Conservation (phyloP, 805 yeast genomes). For the Wickerhamiella cacticola region DNA sequence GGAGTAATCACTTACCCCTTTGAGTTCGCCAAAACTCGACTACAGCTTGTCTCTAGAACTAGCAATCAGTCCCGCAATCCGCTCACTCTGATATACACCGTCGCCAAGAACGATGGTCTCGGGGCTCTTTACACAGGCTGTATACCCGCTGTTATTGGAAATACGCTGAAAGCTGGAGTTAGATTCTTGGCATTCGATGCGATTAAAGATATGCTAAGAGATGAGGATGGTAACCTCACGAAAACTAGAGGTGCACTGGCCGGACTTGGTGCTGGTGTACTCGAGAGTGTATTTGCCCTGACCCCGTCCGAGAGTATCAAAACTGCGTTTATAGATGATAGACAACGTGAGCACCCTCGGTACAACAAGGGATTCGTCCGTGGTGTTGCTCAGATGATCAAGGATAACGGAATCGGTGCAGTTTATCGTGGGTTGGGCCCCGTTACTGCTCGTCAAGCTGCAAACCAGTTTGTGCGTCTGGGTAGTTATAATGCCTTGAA, state of each 20-base stretch:
- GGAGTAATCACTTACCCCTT: conserved; percentile 89
- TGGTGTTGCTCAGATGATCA: conserved; percentile 53
- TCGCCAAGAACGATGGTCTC: conserved; percentile 68
- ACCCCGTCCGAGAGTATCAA: conserved; percentile 96
- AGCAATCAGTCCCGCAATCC: conserved; percentile 62
- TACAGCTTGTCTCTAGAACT: conserved; percentile 46
- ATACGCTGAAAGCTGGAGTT: conserved; percentile 92
- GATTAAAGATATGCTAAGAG: conserved; percentile 64
- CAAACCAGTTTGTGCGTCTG: conserved; percentile 86
- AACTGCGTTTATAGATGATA: conserved; percentile 91
- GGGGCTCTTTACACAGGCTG: conserved; percentile 82
- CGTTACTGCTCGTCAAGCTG: conserved; percentile 88
- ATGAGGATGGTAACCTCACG: conserved; percentile 73
- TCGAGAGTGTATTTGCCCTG: conserved; percentile 85
- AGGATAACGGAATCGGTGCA: conserved; percentile 72
- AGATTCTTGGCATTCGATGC: conserved; percentile 87
- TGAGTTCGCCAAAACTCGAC: conserved; percentile 89
- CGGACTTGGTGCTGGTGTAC: conserved; percentile 93
- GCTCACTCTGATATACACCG: conserved; percentile 58
- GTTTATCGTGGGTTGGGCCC: conserved; percentile 84
- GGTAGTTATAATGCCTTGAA: conserved; percentile 89
- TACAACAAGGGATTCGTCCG: conserved; percentile 46
- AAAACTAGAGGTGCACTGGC: conserved; percentile 90
- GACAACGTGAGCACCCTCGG: conserved; percentile 60
- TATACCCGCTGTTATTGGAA: conserved; percentile 92